Percentiles rank a stretch among this genome's conserved stretches.
Evolutionary conservation across 1,139 yeast genomes (phyloP).

Genomic region (Diutina ranongensis): DNA sequence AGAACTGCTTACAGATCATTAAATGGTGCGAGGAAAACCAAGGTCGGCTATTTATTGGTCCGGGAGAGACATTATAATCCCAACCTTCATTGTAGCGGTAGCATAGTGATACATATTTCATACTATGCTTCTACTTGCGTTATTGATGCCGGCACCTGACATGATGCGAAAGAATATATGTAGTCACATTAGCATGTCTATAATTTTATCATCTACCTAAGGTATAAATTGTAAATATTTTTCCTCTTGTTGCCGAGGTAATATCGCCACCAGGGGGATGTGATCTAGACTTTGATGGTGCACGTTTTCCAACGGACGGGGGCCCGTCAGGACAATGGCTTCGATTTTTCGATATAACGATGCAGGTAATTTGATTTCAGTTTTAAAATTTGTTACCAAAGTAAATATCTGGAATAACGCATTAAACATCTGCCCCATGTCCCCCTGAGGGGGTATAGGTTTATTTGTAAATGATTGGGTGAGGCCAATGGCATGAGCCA

Average conservation of each 20-base stretch:
- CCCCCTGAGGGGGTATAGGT: neutral
- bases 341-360: neutral
- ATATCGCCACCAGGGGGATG: no score
- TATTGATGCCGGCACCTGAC: no score
- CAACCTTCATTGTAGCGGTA: no score
- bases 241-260: no score
- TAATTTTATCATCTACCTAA: no score
- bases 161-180: no score
- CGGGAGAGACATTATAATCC: neutral
- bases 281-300: no score
- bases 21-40: slow-evolving; percentile 5
- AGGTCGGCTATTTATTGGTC: neutral
- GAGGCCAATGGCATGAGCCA: neutral
- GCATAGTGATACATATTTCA: no score
- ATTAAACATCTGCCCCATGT: neutral
- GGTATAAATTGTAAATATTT: no score
- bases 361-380: slow-evolving; percentile 3
- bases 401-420: neutral
- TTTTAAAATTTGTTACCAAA: neutral
- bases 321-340: neutral
- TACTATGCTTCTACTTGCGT: no score
- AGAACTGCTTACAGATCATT: neutral
- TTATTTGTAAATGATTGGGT: neutral
- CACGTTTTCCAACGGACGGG: neutral
- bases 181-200: no score